Base-by-base conservation (phyloP, 306 rosid genomes). In the Cucumis melo region DNA sequence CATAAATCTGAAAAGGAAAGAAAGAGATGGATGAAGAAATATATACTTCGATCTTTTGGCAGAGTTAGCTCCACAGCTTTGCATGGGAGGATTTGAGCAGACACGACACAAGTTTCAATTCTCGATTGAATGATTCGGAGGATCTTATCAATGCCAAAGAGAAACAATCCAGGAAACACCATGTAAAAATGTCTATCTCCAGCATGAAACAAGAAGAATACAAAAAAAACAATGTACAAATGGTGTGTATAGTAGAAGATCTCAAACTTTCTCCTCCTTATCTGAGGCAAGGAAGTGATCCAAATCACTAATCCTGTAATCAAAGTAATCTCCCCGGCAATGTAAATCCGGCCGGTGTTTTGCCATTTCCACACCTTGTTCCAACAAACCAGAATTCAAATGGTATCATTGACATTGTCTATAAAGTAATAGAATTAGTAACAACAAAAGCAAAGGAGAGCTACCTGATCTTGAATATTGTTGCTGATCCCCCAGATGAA, bases 241-340 rank as follows among this genome's bases (percentile, higher is more conserved):
- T 94, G 98, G 83, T 91, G 98, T 9, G 87, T 87, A 87, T 84
- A 90, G 86, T 94, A 90, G 89, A 94, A 91, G 73, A 91, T 81
- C 81, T 94, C 96, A 63, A 94, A 94, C 66, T 81, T 81, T 78
- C 82, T 88, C 70, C 97, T 89, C 55, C 97, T 89, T 60, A 94
- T 84, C 83, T 84, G 97, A 75, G 98, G 97, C 78, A 94, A 89
- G 77, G 98, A 81, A 53, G 95, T 91, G 81, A 91, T 82, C 91
- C 91, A 90, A 60, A 91, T 90, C 41, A 90, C 86, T 19, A 91
- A 78, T 6, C 95, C 98, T 0, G 85, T 17, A 24, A 87, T 66
- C 42, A 91, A 88, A 74, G 89, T 7, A 72, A 91, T 83, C 89
- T 89, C 97, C 41, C 98, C 93, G 5, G 97, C 95, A 46, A 91